These are phyloP conservation scores for Cyclotella kingstonii DNA, from an alignment of 108 stramenopile species.

Conservation along the genomic window DNA sequence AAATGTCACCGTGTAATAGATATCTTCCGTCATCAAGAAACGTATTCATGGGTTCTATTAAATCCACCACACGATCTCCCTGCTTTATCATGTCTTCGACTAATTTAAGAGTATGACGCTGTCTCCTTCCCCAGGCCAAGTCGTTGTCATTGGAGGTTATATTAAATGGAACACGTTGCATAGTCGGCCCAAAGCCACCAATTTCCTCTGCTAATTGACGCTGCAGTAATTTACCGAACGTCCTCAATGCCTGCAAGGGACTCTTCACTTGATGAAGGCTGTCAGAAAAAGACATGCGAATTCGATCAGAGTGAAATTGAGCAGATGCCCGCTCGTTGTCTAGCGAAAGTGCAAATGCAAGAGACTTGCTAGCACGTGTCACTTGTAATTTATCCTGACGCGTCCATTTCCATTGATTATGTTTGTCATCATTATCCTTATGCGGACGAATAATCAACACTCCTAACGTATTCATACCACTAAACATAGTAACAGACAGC, in stretches of 20 bases:
- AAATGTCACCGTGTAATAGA: conserved; percentile 25
- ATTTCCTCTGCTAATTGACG: conserved; percentile 57
- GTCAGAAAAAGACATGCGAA: conserved; percentile 65
- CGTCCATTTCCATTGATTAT: conserved; percentile 51
- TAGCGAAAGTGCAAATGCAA: conserved; percentile 80
- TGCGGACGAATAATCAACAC: conserved; percentile 23
- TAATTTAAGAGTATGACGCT: conserved; percentile 55
- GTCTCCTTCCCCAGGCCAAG: conserved; percentile 13
- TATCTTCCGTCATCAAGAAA: conserved; percentile 41
- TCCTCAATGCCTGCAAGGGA: conserved; percentile 81
- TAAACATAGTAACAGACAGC: conserved; percentile 76
- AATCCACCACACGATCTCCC: conserved; percentile 78
- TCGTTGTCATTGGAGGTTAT: conserved; percentile 6
- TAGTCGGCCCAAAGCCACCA: conserved; percentile 3
- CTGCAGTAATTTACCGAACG: conserved; percentile 80
- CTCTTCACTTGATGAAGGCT: conserved; percentile 88
- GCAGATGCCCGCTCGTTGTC: conserved; percentile 63
- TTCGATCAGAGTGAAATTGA: conserved; percentile 47
- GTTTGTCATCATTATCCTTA: conserved; percentile 14
- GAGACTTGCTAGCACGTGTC: conserved; percentile 65
- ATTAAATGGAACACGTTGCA: conserved; percentile 20
- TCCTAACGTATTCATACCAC: conserved; percentile 79
- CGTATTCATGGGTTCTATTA: conserved; percentile 73
- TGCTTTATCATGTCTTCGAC: conserved; percentile 76
- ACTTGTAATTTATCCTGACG: conserved; percentile 60